A percentile compares a stretch with the other conserved stretches of the same genome.
Evolutionary conservation across 331 rosid species (phyloP).

Genomic region (Malus hybrid): DNA sequence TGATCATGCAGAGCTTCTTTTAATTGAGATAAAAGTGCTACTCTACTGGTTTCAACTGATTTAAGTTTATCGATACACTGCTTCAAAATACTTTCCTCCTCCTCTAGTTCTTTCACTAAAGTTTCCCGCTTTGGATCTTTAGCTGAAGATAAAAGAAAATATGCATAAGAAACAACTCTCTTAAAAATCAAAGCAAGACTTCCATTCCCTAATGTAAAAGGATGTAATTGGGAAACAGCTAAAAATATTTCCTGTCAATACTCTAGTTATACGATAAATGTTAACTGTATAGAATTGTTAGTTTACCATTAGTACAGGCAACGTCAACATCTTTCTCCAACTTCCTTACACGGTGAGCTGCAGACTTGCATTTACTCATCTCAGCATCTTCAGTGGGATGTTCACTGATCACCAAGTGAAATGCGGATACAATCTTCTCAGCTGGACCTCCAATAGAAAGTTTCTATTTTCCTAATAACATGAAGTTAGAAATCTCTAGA

Average conservation of each 20-base stretch:
- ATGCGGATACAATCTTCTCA: constrained; percentile 86
- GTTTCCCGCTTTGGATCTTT: constrained; percentile 74
- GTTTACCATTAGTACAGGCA: constrained; percentile 58
- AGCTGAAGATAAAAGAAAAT: constrained; percentile 42
- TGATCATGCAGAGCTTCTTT: constrained; percentile 79
- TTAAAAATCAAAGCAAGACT: not conserved
- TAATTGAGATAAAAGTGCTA: constrained; percentile 69
- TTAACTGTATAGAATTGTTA: constrained; percentile 4
- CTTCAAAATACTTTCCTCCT: constrained; percentile 64
- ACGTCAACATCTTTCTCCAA: constrained; percentile 69
- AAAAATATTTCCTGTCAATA: not conserved
- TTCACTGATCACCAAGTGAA: constrained; percentile 70
- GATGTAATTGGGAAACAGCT: not conserved
- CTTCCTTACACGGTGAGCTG: constrained; percentile 63
- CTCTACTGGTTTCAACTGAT: constrained; percentile 66
- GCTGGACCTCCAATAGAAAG: constrained; percentile 76
- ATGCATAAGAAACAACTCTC: constrained; percentile 24
- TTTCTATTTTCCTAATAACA: constrained; percentile 47
- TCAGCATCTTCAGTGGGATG: constrained; percentile 65
- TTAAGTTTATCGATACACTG: constrained; percentile 70
- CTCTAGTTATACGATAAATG: not conserved
- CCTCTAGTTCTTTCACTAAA: constrained; percentile 65
- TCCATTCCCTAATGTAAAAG: not conserved
- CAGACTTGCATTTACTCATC: constrained; percentile 73
- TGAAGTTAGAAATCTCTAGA: constrained; percentile 7